phyloP scores from a whole-genome alignment of 1,284 basidiomycete genomes.

The Porphyrellus sp. region DNA sequence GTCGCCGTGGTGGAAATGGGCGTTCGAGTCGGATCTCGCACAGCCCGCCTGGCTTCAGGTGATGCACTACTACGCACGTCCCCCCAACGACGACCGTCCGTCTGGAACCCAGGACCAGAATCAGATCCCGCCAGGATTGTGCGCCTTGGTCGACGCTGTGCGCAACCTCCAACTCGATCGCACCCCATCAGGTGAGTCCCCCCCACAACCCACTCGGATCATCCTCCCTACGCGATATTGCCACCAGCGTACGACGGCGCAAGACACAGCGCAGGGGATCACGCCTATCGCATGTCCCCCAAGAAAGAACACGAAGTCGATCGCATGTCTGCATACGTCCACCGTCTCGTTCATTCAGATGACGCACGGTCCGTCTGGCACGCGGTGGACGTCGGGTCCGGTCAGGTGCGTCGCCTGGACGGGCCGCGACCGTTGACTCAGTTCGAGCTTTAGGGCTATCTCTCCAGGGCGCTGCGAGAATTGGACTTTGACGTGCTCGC shows the following conservation, averaged over 20 bases:
- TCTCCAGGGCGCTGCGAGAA: slow-evolving; percentile 44
- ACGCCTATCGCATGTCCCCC: slow-evolving; percentile 47
- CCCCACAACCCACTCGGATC: no score
- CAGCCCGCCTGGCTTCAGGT: slow-evolving; percentile 29
- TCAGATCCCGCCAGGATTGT: slow-evolving; percentile 30
- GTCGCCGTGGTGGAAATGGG: slow-evolving; percentile 34
- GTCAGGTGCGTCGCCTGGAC: slow-evolving; percentile 41
- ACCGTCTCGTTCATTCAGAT: slow-evolving; percentile 22
- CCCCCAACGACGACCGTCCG: slow-evolving; percentile 8
- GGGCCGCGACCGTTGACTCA: not conserved
- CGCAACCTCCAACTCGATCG: slow-evolving; percentile 31
- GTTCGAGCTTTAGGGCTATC: slow-evolving; percentile 40
- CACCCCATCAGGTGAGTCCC: slow-evolving; percentile 18
- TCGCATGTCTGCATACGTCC: slow-evolving; percentile 44
- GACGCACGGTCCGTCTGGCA: slow-evolving; percentile 29
- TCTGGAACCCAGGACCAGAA: not conserved
- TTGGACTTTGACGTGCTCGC: slow-evolving; percentile 45
- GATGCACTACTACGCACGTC: slow-evolving; percentile 26
- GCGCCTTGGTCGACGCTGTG: slow-evolving; percentile 25
- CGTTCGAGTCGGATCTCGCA: slow-evolving; percentile 7
- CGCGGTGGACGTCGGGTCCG: slow-evolving; percentile 52
- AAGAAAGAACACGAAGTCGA: slow-evolving; percentile 55
- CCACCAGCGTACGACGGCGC: slow-evolving; percentile 15
- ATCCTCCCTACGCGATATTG: not conserved
- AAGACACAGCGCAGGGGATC: slow-evolving; percentile 2